Evolutionary conservation across 1,284 basidiomycete species (phyloP).

Genomic region (Porogramme epimiltina): DNA sequence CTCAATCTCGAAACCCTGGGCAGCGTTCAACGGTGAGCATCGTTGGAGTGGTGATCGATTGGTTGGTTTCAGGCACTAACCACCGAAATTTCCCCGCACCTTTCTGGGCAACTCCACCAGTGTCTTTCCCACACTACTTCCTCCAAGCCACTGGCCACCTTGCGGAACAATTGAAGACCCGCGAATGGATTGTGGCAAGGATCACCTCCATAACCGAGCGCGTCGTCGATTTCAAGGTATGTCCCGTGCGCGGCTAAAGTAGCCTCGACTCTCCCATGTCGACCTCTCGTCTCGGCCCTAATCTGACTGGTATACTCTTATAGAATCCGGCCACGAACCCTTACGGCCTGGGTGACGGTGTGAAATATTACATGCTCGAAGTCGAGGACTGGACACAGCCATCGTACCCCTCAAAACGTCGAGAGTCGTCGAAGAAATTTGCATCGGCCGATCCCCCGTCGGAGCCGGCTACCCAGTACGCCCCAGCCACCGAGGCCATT

Average conservation of each 20-base stretch:
- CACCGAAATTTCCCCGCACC: slow-evolving; percentile 40
- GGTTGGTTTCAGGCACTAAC: slow-evolving; percentile 20
- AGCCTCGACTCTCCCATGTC: background rate
- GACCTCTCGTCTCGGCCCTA: background rate
- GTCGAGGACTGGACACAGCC: slow-evolving; percentile 92
- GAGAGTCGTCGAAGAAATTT: slow-evolving; percentile 53
- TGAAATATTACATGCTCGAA: slow-evolving; percentile 92
- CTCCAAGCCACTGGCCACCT: slow-evolving; percentile 84
- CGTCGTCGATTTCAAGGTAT: slow-evolving; percentile 78
- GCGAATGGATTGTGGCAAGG: slow-evolving; percentile 94
- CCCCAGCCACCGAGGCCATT: slow-evolving; percentile 35
- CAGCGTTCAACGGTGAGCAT: slow-evolving; percentile 88
- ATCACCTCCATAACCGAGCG: slow-evolving; percentile 88
- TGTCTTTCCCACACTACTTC: slow-evolving; percentile 97
- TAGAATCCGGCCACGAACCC: slow-evolving; percentile 76
- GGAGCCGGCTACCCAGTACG: slow-evolving; percentile 15
- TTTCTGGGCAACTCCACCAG: slow-evolving; percentile 39
- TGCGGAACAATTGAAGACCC: slow-evolving; percentile 81
- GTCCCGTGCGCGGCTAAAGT: slow-evolving; percentile 21
- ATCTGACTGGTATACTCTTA: background rate
- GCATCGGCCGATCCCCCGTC: slow-evolving; percentile 36
- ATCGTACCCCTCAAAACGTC: slow-evolving; percentile 58
- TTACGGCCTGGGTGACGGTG: slow-evolving; percentile 84
- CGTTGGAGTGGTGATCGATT: slow-evolving; percentile 17
- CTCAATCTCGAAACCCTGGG: slow-evolving; percentile 91